phyloP scores from a whole-genome alignment of 768 basidiomycete species.

The Leccinum subgranulosum region DNA sequence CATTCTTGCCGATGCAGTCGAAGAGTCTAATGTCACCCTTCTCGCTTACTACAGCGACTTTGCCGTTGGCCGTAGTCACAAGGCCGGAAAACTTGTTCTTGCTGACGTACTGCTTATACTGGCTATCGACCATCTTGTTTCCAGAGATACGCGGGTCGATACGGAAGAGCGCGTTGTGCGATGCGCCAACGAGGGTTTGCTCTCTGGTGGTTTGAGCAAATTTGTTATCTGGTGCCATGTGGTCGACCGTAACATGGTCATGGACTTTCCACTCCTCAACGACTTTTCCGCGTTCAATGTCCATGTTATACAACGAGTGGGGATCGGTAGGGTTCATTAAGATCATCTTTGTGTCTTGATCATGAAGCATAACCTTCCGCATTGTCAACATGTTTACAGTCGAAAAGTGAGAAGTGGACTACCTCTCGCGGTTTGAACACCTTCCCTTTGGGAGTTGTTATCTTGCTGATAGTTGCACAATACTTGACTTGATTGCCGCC shows the following conservation, averaged over 20 bases:
- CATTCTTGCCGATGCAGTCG: constrained; percentile 96
- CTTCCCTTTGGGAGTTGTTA: constrained; percentile 77
- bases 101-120: constrained; percentile 93
- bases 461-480: constrained; percentile 80
- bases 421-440: constrained; percentile 86
- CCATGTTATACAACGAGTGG: constrained; percentile 84
- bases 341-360: constrained; percentile 95
- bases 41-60: constrained; percentile 89
- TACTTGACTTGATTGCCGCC: constrained; percentile 74
- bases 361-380: constrained; percentile 88
- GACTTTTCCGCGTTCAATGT: constrained; percentile 91
- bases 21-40: constrained; percentile 97
- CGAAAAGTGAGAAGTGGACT: constrained; percentile 16
- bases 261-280: constrained; percentile 99
- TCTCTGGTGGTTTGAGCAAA: constrained; percentile 91
- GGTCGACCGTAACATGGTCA: constrained; percentile 79
- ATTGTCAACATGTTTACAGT: constrained; percentile 4
- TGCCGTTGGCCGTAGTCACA: constrained; percentile 81
- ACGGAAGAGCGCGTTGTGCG: constrained; percentile 94
- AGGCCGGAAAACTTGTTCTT: constrained; percentile 96
- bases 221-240: constrained; percentile 91
- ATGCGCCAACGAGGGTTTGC: constrained; percentile 90
- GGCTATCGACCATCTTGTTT: constrained; percentile 88
- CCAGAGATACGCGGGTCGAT: constrained; percentile 95
- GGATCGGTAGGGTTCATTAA: constrained; percentile 81